Conservation (phyloP, 805 yeast genomes). For the Groenewaldozyma tartarivorans region DNA sequence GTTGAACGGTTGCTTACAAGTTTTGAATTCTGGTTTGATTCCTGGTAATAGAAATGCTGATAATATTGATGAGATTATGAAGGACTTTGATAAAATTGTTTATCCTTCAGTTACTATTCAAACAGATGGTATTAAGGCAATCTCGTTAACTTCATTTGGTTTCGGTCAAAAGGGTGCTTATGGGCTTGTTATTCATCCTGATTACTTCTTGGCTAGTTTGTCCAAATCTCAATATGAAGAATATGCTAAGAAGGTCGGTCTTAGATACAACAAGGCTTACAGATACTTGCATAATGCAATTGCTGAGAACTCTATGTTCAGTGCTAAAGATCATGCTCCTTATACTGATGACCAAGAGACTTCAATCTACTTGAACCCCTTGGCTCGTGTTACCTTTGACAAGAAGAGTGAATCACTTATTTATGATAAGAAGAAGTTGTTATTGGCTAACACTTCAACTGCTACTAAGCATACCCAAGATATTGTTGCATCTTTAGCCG, state of each 20-base stretch:
- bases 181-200: slow-evolving; percentile 85
- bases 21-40: slow-evolving; percentile 82
- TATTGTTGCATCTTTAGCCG: slow-evolving; percentile 48
- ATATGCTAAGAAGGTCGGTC: slow-evolving; percentile 60
- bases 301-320: slow-evolving; percentile 82
- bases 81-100: slow-evolving; percentile 78
- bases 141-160: slow-evolving; percentile 94
- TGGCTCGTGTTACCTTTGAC: slow-evolving; percentile 58
- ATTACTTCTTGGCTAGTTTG: slow-evolving; percentile 81
- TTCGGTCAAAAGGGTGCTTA: slow-evolving; percentile 99
- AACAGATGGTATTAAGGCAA: slow-evolving; percentile 97
- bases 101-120: slow-evolving; percentile 90
- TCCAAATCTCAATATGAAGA: slow-evolving; percentile 60
- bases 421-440: slow-evolving; percentile 20
- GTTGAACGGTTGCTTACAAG: slow-evolving; percentile 96
- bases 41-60: slow-evolving; percentile 99
- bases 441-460: slow-evolving; percentile 29
- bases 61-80: slow-evolving; percentile 76
- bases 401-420: slow-evolving; percentile 27
- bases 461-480: slow-evolving; percentile 52
- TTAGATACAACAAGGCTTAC: slow-evolving; percentile 84
- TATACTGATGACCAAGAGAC: slow-evolving; percentile 82
- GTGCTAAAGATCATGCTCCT: slow-evolving; percentile 90
- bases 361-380: slow-evolving; percentile 90
- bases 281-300: slow-evolving; percentile 93